Evolutionary conservation across 768 basidiomycete genomes (phyloP).

Genomic region (Leccinum variicolor): DNA sequence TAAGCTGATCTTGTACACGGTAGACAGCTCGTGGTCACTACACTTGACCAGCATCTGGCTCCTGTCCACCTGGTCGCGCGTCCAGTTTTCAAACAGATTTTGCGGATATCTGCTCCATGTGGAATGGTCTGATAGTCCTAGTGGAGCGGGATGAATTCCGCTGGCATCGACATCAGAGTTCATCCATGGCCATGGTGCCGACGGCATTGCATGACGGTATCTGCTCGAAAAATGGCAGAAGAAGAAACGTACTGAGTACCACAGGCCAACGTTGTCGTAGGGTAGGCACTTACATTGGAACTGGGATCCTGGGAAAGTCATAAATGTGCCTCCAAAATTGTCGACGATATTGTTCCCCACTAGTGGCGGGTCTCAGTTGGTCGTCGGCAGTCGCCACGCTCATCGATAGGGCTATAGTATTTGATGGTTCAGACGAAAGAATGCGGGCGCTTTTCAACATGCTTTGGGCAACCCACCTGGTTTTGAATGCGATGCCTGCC

Average conservation of each 20-base stretch:
- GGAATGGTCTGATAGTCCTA: background rate
- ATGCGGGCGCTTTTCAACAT: background rate
- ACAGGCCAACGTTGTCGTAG: background rate
- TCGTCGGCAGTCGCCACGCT: background rate
- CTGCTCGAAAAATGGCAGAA: constrained; percentile 6
- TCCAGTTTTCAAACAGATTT: constrained; percentile 54
- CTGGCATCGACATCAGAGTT: constrained; percentile 21
- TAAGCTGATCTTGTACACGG: constrained; percentile 19
- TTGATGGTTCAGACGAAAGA: background rate
- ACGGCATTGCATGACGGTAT: constrained; percentile 36
- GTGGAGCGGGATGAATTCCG: background rate
- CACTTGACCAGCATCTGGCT: constrained; percentile 32
- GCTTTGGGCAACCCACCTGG: background rate
- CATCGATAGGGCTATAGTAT: constrained; percentile 4
- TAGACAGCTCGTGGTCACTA: constrained; percentile 11
- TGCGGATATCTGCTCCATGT: constrained; percentile 47
- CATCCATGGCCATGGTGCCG: constrained; percentile 41
- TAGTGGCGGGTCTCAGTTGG: background rate
- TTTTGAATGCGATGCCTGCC: background rate
- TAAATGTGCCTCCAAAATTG: background rate
- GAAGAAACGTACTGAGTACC: background rate
- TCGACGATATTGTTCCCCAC: background rate
- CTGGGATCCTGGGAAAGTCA: constrained; percentile 15
- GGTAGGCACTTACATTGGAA: constrained; percentile 19
- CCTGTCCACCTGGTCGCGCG: constrained; percentile 36